Percentiles rank a stretch among this genome's conserved stretches.
These are phyloP conservation scores for Furcasterigmium furcatum DNA, from an alignment of 2,329 filamentous ascomycete genomes.

Conservation along the genomic window DNA sequence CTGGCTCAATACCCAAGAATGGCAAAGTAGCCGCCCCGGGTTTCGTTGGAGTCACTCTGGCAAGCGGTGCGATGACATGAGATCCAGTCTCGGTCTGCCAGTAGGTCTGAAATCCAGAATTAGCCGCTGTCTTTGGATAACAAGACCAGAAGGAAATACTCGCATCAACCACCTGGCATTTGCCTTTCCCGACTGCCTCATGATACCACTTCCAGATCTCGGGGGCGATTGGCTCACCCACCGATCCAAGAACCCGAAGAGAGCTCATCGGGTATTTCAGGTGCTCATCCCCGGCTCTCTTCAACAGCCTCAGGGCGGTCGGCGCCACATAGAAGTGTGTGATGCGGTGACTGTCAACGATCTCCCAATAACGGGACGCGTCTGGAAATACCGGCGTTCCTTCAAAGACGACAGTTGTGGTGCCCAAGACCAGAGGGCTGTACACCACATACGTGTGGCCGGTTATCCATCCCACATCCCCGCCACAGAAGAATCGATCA, in stretches of 20 bases:
- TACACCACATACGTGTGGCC: slow-evolving; percentile 99
- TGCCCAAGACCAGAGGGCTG: slow-evolving; percentile 86
- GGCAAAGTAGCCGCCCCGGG: slow-evolving; percentile 92
- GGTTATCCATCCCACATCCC: slow-evolving; percentile 98
- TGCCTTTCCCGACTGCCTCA: slow-evolving; percentile 87
- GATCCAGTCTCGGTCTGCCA: slow-evolving; percentile 99
- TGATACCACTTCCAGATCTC: slow-evolving; percentile 99
- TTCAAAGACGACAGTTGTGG: slow-evolving; percentile 95
- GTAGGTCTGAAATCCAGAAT: slow-evolving; percentile 74
- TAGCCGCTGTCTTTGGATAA: not conserved
- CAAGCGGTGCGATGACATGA: slow-evolving; percentile 90
- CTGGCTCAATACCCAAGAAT: slow-evolving; percentile 97
- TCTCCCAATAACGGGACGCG: slow-evolving; percentile 99
- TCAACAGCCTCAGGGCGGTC: slow-evolving; percentile 86
- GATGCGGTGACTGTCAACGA: slow-evolving; percentile 90
- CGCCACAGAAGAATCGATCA: slow-evolving; percentile 95
- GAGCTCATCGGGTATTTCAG: slow-evolving; percentile 88
- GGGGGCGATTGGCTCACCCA: slow-evolving; percentile 94
- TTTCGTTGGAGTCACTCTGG: slow-evolving; percentile 92
- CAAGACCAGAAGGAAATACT: slow-evolving; percentile 34
- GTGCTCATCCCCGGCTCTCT: slow-evolving; percentile 91
- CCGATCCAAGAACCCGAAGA: slow-evolving; percentile 88
- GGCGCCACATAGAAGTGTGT: slow-evolving; percentile 99
- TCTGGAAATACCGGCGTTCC: slow-evolving; percentile 96
- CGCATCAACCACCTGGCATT: slow-evolving; percentile 91